Evolutionary conservation across 2,329 filamentous ascomycete species (phyloP).

Genomic region (Emmonsiellopsis sp.): DNA sequence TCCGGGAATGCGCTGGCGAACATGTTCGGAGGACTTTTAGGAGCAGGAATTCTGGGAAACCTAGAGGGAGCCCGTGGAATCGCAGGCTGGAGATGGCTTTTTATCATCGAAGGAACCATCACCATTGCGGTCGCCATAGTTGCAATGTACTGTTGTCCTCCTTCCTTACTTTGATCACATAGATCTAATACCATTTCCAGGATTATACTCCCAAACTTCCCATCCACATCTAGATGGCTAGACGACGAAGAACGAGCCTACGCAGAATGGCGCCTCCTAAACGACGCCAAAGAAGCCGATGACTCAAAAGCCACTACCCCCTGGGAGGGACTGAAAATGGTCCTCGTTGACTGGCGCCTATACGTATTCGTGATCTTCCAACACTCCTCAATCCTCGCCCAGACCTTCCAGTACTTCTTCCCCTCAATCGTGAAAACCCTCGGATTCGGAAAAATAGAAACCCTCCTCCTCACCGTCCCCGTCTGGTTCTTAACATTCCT

Average conservation of each 20-base stretch:
- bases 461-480: slow-evolving; percentile 39
- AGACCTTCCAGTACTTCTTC: slow-evolving; percentile 39
- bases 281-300: slow-evolving; percentile 36
- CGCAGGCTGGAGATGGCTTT: slow-evolving; percentile 53
- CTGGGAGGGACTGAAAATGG: slow-evolving; percentile 29
- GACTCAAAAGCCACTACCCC: slow-evolving; percentile 29
- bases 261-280: slow-evolving; percentile 36
- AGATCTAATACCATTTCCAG: too few species aligned
- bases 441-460: slow-evolving; percentile 38
- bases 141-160: slow-evolving; percentile 18
- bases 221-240: slow-evolving; percentile 28
- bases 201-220: slow-evolving; percentile 34
- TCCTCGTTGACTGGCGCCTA: slow-evolving; percentile 23
- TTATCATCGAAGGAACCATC: slow-evolving; percentile 47
- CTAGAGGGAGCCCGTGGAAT: slow-evolving; percentile 49
- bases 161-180: too few species aligned
- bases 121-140: slow-evolving; percentile 35
- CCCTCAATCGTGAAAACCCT: slow-evolving; percentile 39
- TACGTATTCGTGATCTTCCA: slow-evolving; percentile 39
- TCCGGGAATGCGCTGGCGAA: slow-evolving; percentile 53
- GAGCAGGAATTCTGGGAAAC: slow-evolving; percentile 49
- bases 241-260: slow-evolving; percentile 27
- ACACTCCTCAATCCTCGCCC: slow-evolving; percentile 38
- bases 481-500: slow-evolving; percentile 51
- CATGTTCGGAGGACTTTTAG: slow-evolving; percentile 52